Evolutionary conservation across 345 rosid species (phyloP), one percentile per base, ranked within the genome.

Genomic region (Salix caprea): DNA sequence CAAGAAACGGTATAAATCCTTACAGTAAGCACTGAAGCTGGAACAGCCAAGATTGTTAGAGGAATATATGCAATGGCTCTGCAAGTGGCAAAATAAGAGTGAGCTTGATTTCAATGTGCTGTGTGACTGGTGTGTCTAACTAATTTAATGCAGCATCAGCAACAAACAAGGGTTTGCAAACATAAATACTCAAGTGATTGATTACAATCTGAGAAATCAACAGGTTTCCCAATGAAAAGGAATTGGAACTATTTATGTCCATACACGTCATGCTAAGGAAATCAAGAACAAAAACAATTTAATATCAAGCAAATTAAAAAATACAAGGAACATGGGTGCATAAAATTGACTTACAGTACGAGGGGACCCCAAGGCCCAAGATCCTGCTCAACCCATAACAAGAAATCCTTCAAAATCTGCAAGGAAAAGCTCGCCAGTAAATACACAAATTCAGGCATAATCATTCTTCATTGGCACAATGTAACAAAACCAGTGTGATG

Each of bases 281-380:
- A 70, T 34, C 26, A 62, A 52, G 11, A n/a, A 34, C 40, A 50
- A 18, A 28, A 42, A 15, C 39, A 62, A 26, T 14, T 64, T 34
- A 68, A 40, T 12, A 21, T 68, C 26, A 18, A 48, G 40, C 19
- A 52, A 70, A 67, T 9, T 1, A 44, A 56, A 73, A 39, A 75
- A 21, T 0, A 0, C 23, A 24, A 80, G 69, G 67, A 69, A 34
- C 14, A 67, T 18, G 11, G 3, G 75, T 12, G 18, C 48, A 68
- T 19, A 56, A 37, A 70, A 72, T 75, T 50, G 23, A 88, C 97
- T 94, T 87, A 96, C 99, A 96, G 73, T 24, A 85, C 98, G 42
- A 96, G 87, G 8, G 99, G 99, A 80, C 99, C 99, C 98, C 97
- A 96, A 70, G 94, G 89, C 37, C 99, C 99, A 72, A 96, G 94